Evolutionary conservation across 2,329 filamentous ascomycete species (phyloP), one percentile per base, ranked within the genome.

Genomic region (Alternaria incomplexa): DNA sequence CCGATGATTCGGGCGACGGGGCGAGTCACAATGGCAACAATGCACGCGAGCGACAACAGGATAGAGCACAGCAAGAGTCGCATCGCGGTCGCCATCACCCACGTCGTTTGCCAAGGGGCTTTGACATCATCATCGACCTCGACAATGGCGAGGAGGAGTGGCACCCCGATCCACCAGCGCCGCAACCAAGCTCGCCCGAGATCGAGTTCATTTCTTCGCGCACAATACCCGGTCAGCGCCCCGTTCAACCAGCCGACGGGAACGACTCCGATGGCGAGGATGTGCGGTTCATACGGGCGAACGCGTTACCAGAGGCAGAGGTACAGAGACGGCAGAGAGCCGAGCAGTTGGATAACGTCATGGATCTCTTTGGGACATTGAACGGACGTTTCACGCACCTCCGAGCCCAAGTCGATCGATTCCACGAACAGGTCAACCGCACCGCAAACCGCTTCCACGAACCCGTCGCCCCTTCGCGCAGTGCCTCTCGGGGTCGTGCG

Each of bases 191-290:
- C 1, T 78, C 76, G 46, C 84, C 84, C 3, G 85, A 87, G 54
- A 81, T 88, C 8, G 79, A 86, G 61, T 85, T 87, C 68, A 73
- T 79, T n/a, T 78, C 76, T 3, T 68, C 76, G 13, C 71, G 77
- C 15, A 63, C 65, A 5, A 68, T 79, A 9, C 68, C 71, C 11
- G 70, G 70, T 10, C 63, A 61, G 11, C 68, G 59, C 17, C 71
- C 60, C 6, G 23, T 45, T 11, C 48, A 46, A 5, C 40, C 63
- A 3, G 43, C 46, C n/a, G 44, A 20, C 23, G 46, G 56, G 13
- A 65, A 64, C 52, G 65, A 68, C 25, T 60, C 60, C 11, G 71
- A 74, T 22, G 72, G 68, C 2, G 76, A 77, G 15, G 75, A 78
- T 22, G 69, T 79, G 12, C 69, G 78, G 45, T 77, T 79, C 30